Conservation (phyloP, 805 yeast genomes). For the Yarrowia keelungensis region DNA sequence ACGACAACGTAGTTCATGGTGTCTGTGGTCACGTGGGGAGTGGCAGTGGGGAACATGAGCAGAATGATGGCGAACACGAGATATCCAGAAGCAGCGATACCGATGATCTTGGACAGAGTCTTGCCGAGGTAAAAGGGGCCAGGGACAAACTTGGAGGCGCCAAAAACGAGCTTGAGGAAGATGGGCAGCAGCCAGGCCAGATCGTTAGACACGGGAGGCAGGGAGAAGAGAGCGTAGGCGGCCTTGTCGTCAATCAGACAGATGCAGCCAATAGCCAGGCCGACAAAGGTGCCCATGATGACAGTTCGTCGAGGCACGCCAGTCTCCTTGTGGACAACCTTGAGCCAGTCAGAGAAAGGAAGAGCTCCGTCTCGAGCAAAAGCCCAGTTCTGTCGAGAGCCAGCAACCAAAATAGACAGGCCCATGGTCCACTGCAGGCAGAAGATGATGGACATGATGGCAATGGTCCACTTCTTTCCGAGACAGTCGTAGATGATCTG, state of each 20-base stretch:
- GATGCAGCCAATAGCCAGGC: constrained; percentile 62
- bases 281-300: constrained; percentile 58
- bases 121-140: constrained; percentile 73
- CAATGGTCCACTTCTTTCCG: constrained; percentile 70
- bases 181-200: constrained; percentile 71
- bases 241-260: constrained; percentile 66
- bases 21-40: constrained; percentile 48
- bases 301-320: constrained; percentile 74
- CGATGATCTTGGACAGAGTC: constrained; percentile 54
- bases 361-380: constrained; percentile 79
- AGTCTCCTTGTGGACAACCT: constrained; percentile 61
- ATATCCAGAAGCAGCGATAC: constrained; percentile 59
- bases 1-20: constrained; percentile 76
- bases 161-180: constrained; percentile 57
- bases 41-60: constrained; percentile 64
- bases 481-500: constrained; percentile 67
- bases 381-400: constrained; percentile 76
- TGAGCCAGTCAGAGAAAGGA: constrained; percentile 64
- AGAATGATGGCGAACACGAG: constrained; percentile 61
- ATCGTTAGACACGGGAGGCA: constrained; percentile 67
- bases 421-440: constrained; percentile 73
- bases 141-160: constrained; percentile 61
- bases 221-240: constrained; percentile 70
- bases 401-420: constrained; percentile 65
- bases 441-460: constrained; percentile 64